phyloP scores from a whole-genome alignment of 768 basidiomycete genomes.

The Peribolospora baueri region DNA sequence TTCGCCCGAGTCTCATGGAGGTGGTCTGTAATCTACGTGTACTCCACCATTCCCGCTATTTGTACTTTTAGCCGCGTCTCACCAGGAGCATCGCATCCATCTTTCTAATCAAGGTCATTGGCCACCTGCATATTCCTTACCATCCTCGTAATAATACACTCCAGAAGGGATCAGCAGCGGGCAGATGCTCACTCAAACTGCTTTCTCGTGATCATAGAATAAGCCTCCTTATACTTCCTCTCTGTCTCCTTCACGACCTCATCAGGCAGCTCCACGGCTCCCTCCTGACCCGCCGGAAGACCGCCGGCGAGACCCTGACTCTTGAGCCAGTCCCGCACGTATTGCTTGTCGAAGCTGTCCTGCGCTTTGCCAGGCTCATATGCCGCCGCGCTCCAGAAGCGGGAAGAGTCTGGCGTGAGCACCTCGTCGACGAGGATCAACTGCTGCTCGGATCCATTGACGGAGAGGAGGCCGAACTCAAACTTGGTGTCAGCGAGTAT shows the following conservation, averaged over 20 bases:
- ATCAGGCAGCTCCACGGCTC: slow-evolving; percentile 57
- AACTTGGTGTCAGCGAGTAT: slow-evolving; percentile 98
- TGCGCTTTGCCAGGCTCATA: slow-evolving; percentile 55
- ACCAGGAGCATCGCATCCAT: too few species aligned
- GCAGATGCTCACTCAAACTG: slow-evolving; percentile 4
- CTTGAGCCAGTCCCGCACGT: slow-evolving; percentile 70
- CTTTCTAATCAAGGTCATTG: too few species aligned
- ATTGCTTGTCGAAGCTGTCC: slow-evolving; percentile 92
- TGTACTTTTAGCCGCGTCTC: too few species aligned
- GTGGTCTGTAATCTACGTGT: too few species aligned
- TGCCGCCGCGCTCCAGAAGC: slow-evolving; percentile 68
- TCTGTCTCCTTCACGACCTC: slow-evolving; percentile 53
- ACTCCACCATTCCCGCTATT: too few species aligned
- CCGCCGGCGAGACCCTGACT: slow-evolving; percentile 6
- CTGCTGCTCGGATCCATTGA: slow-evolving; percentile 18
- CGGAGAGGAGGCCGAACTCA: slow-evolving; percentile 64
- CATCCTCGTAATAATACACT: too few species aligned
- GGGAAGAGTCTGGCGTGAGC: slow-evolving; percentile 89
- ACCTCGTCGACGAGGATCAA: slow-evolving; percentile 84
- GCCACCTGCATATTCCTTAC: too few species aligned
- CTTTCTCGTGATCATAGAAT: slow-evolving; percentile 20
- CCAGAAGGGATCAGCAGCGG: too few species aligned
- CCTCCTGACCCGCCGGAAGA: slow-evolving; percentile 35
- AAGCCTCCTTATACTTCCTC: slow-evolving; percentile 53
- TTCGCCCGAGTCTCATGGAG: too few species aligned